Base-by-base conservation (phyloP, 345 rosid species). In the Sonneratia caseolaris region DNA sequence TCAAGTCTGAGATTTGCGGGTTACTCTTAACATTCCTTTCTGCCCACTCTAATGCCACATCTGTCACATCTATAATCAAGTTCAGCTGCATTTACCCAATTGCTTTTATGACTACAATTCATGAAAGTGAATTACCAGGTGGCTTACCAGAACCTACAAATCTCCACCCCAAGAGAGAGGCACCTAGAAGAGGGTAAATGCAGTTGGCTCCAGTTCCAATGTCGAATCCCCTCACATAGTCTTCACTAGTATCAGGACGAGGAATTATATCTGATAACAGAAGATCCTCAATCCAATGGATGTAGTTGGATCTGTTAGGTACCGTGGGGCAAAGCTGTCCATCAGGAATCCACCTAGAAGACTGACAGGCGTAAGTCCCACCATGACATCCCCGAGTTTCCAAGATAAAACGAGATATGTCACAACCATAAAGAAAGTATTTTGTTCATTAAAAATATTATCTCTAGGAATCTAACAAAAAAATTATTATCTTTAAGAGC, bases 291-390 rank as follows among this genome's bases (percentile, higher is more conserved):
- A 90, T 83, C 98, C 99, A 92, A 57, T 92, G 88, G n/a, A 95
- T 86, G 80, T 90, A 92, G 68, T 92, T 95, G 4, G 94, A 95
- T 72, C 96, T 86, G 77, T 95, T 92, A 21, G 97, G 98, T 49
- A 95, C 94, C 0, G 98, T 90, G 18, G 97, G 98, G 78, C 99
- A 95, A 43, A 95, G 97, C 64, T 95, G 97, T 37, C 94, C 96
- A 62, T 92, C 94, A 37, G 99, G 97, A 79, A 95, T 90, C 97
- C 98, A 95, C 97, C 98, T 91, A 76, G 37, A 74, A 45, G 64
- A 69, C 37, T 42, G 66, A 66, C 40, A 45, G 69, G 37, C 13
- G 70, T 40, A 18, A 62, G 32, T 27, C 7, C 37, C 16, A 11
- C 37, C 66, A 62, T 62, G 38, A 35, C 27, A n/a, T 57, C 35